Evolutionary conservation across 177 flowering plant genomes (phyloP), one percentile per base, ranked within the genome.

Genomic region (Tripterygium wilfordii): DNA sequence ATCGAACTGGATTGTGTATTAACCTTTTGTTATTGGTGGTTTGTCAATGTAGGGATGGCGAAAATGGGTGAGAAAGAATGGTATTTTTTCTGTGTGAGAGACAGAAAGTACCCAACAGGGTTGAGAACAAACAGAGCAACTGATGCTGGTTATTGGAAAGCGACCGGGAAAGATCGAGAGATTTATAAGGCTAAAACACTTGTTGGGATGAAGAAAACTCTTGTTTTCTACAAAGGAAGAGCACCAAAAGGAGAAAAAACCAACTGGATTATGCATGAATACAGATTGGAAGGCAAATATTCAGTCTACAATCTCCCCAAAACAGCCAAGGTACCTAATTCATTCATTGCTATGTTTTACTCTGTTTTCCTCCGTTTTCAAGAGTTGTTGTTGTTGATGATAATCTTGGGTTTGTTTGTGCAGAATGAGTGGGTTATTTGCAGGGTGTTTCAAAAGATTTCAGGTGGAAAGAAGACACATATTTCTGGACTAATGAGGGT

Each of bases 61-160:
- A 80, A 73, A 45, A 80, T 78, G 77, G 87, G 87, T 3, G 87
- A 78, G 23, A 75, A 73, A 28, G 79, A 77, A 36, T 80, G 83
- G 87, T 78, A 80, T 42, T 80, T 80, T 45, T 80, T 78, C 67
- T 77, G 74, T 25, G 58, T 77, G 3, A 75, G 72, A 36, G 87
- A 80, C 31, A 64, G 77, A 29, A 80, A 77, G 52, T 80, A 80
- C 56, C 87, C 87, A 45, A 75, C 83, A 16, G 83, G 87, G 9
- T 42, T 70, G 30, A 68, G 87, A 43, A 80, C 83, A 10, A 80
- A 77, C 43, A 49, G 87, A 21, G 87, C 87, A 0, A 80, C 87
- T 0, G 74, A 59, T 0, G 75, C 83, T 10, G 87, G 87, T 14
- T 80, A 80, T 24, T 80, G 87, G 87, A 80, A 80, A 44, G 87